Base-by-base conservation (phyloP, 176 grass and related monocot species). In the Luzula sylvatica region DNA sequence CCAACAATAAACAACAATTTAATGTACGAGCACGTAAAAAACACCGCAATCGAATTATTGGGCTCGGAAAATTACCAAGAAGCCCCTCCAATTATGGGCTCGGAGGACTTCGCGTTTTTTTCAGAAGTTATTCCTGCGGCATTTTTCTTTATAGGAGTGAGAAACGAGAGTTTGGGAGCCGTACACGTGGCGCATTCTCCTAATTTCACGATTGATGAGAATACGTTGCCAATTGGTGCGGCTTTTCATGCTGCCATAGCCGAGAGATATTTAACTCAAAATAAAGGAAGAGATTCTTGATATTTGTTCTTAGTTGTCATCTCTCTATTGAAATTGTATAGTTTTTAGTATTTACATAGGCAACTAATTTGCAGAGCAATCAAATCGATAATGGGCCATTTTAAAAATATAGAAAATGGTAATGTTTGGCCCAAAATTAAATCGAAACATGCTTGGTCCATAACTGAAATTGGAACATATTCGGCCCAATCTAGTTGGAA, bases 41-140 rank as follows among this genome's bases (percentile, higher is more conserved):
- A 56, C 4, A 69, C 74, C 9, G 81, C 86, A 6, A 0, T 61
- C 4, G 51, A 71, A 26, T 72, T 98, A 0, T 74, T 82, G 5
- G 92, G 92, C 12, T 16, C 25, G 4, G 16, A 6, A 0, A 25
- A 50, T 3, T 98, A 87, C 86, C 80, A 55, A 8, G 78, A 88
- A 17, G 85, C 73, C 52, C 69, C 85, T 55, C 81, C 78, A 1
- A 66, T 83, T 57, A 98, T 98, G 92, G 92, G 92, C 50, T 82
- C 92, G 27, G 92, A 98, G 63, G 92, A 98, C 59, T 98, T 98
- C 72, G 66, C 92, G 3, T 98, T 98, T 79, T 98, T 90, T 64
- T 98, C 92, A 3, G 73, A 87, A 73, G 78, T 49, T 0, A 42
- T 98, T 3, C 92, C 92, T 0, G 80, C 86, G 1, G 92, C 75